Evolutionary conservation across 1,284 basidiomycete species (phyloP).

Genomic region (Papiliotrema laurentii): DNA sequence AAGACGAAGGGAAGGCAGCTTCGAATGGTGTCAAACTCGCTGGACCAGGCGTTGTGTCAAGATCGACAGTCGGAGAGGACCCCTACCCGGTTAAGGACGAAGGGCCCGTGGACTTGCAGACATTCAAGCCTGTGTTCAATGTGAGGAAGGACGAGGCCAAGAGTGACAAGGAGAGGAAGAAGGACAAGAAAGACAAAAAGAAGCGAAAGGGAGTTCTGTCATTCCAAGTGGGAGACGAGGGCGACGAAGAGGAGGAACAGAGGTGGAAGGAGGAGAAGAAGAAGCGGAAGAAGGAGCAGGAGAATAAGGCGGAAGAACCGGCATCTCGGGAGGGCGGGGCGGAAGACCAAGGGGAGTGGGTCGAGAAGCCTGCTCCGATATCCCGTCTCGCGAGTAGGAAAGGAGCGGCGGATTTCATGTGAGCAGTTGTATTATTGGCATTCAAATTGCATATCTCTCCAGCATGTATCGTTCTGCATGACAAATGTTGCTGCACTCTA

Average conservation of each 20-base stretch:
- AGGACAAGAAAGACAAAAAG: slow-evolving; percentile 42
- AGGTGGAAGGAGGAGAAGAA: slow-evolving; percentile 21
- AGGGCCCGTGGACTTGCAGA: slow-evolving; percentile 30
- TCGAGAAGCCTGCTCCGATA: slow-evolving; percentile 48
- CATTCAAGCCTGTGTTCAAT: slow-evolving; percentile 60
- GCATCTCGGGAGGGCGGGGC: slow-evolving; percentile 43
- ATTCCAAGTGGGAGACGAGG: slow-evolving; percentile 61
- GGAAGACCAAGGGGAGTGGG: slow-evolving; percentile 51
- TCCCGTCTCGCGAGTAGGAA: slow-evolving; percentile 20
- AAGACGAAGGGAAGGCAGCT: slow-evolving; percentile 37
- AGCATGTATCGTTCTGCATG: too few species aligned
- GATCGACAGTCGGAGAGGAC: slow-evolving; percentile 2
- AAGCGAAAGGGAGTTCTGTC: slow-evolving; percentile 58
- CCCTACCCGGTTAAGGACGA: slow-evolving; percentile 18
- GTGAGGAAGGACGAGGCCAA: slow-evolving; percentile 9
- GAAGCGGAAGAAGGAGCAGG: slow-evolving; percentile 53
- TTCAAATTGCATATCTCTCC: too few species aligned
- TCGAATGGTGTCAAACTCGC: slow-evolving; percentile 2
- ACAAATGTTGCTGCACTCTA: too few species aligned
- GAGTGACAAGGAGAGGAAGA: slow-evolving; percentile 48
- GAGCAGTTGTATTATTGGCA: slow-evolving; percentile 1
- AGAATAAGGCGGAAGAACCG: slow-evolving; percentile 34
- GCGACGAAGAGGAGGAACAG: slow-evolving; percentile 27
- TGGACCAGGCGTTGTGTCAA: not conserved
- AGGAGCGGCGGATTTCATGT: slow-evolving; percentile 45